Evolutionary conservation across 352 stramenopile genomes (phyloP).

Genomic region (Blastocystis hominis): DNA sequence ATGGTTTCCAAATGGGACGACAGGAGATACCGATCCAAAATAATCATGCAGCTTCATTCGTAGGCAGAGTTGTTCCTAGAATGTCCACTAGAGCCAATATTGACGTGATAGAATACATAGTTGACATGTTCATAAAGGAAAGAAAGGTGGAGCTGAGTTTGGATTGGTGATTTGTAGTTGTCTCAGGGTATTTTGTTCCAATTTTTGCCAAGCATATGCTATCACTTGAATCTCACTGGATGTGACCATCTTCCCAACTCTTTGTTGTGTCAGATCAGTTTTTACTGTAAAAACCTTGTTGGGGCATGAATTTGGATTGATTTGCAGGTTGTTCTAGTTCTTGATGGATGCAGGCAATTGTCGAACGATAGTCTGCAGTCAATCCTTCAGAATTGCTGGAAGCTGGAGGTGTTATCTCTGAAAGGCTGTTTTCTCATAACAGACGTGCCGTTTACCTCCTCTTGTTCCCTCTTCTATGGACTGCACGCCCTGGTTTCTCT

Average conservation of each 20-base stretch:
- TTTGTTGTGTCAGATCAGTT: slow-evolving; percentile 39
- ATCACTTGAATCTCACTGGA: slow-evolving; percentile 26
- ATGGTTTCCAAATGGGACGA: slow-evolving; percentile 45
- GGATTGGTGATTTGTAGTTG: slow-evolving; percentile 17
- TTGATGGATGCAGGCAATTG: slow-evolving; percentile 46
- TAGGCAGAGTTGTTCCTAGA: neutral
- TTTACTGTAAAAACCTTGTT: slow-evolving; percentile 54
- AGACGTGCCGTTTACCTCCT: slow-evolving; percentile 42
- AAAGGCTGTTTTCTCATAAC: slow-evolving; percentile 45
- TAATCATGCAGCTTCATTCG: neutral
- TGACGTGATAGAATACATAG: slow-evolving; percentile 13
- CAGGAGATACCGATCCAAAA: neutral
- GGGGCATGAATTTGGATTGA: neutral
- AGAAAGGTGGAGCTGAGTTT: neutral
- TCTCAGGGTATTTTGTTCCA: slow-evolving; percentile 32
- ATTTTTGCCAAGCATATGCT: slow-evolving; percentile 48
- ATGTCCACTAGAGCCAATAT: slow-evolving; percentile 22
- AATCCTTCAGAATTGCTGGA: slow-evolving; percentile 56
- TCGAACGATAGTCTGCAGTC: slow-evolving; percentile 27
- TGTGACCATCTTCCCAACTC: slow-evolving; percentile 52
- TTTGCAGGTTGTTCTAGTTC: neutral
- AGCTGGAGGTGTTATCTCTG: slow-evolving; percentile 24
- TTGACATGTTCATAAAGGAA: slow-evolving; percentile 30
- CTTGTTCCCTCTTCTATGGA: slow-evolving; percentile 51
- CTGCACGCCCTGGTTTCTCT: slow-evolving; percentile 36